Base-by-base conservation (phyloP, 768 basidiomycete species). In the Lactarius pseudohatsudake region DNA sequence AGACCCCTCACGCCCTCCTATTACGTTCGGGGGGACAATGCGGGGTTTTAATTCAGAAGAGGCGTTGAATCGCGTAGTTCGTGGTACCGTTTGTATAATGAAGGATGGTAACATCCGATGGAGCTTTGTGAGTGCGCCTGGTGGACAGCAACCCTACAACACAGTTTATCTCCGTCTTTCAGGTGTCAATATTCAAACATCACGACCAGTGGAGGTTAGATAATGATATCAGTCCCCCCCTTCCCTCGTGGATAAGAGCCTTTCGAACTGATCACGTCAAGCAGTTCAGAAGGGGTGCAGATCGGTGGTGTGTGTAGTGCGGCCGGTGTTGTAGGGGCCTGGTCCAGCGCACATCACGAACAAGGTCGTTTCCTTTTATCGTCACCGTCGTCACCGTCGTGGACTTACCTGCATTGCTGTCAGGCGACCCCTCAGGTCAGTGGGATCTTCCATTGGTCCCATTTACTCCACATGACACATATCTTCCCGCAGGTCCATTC, bases 201-300 rank as follows among this genome's bases (percentile, higher is more conserved):
- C 76, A 76, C 43, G 80, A 84, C 56, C 85, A 85, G 69, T 88
- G 86, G 87, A 84, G 83, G 87, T 86, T 64, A 68, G 78, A 69
- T 13, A 36, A 58, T 59, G 22, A 62, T 28, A 43, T 36, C 57
- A 2, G 6, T 28, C 9, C 22, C 11, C 47, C 45, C 13, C 20
- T 7, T 7, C 11, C 45, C 45, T 38, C 50, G 10, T 34, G 22
- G 59, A 30, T n/a, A 45, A 47, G 15, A 54, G 28, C 13, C 32
- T 11, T 43, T 28, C 34, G 22, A 50, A 26, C 28, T 66, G 13
- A 62, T 66, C 36, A 57, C 43, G 62, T 56, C 61, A 61, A 26
- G n/a, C 72, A 91, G 88, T 68, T 88, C 86, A 18, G 85, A 85
- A 74, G 88, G 86, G 28, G 79, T 87, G 3, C 89, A 91, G 73